Conservation (phyloP, 2,329 filamentous ascomycete genomes). For the Colletotrichum truncatum region DNA sequence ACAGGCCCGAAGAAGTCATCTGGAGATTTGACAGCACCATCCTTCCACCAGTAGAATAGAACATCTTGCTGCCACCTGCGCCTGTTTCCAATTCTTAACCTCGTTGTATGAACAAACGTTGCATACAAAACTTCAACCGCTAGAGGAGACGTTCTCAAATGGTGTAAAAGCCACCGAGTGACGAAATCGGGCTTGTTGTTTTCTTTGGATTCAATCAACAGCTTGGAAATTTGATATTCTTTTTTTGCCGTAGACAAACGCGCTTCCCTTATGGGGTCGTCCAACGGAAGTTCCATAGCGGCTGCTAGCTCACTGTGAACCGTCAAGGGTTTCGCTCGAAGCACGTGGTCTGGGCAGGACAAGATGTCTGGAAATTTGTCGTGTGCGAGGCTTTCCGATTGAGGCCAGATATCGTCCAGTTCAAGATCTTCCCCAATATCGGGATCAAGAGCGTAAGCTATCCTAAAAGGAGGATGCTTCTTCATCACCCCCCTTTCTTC, state of each 20-base stretch:
- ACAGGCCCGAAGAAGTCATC: conserved; percentile 17
- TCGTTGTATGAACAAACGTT: conserved; percentile 43
- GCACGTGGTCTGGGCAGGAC: conserved; percentile 57
- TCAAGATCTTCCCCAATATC: conserved; percentile 51
- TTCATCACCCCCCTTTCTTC: conserved; percentile 51
- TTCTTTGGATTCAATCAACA: conserved; percentile 46
- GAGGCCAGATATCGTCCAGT: conserved; percentile 43
- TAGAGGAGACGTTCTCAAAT: conserved; percentile 55
- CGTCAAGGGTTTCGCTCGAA: conserved; percentile 49
- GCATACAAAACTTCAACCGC: conserved; percentile 54
- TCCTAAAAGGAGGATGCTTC: conserved; percentile 48
- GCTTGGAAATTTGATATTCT: conserved; percentile 56
- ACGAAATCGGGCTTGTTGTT: conserved; percentile 56
- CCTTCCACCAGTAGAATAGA: conserved; percentile 48
- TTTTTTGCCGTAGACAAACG: conserved; percentile 53
- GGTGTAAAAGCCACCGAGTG: conserved; percentile 62
- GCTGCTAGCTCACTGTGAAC: conserved; percentile 50
- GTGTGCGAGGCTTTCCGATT: conserved; percentile 45
- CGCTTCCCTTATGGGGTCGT: conserved; percentile 42
- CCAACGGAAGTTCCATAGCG: conserved; percentile 47
- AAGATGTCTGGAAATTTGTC: conserved; percentile 54
- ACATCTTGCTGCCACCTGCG: conserved; percentile 49
- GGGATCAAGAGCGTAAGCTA: conserved; percentile 50
- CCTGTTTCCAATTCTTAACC: conserved; percentile 43
- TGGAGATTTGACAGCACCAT: conserved; percentile 28